Evolutionary conservation across 2,329 filamentous ascomycete genomes (phyloP).

Genomic region (Trichoderma arundinaceum): DNA sequence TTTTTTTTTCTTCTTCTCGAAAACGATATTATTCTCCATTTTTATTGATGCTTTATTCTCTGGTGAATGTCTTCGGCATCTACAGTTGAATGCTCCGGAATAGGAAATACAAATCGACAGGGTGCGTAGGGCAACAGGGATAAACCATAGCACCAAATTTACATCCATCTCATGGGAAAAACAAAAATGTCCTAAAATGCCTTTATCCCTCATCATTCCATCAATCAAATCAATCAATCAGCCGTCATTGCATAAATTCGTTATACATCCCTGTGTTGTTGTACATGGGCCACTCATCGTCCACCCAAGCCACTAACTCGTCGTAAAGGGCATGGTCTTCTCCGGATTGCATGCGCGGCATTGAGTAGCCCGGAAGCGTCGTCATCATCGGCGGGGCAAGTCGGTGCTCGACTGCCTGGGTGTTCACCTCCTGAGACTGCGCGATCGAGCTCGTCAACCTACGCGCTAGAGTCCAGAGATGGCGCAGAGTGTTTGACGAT

Average conservation of each 20-base stretch:
- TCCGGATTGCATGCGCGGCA: conserved; percentile 41
- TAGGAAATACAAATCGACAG: neutral
- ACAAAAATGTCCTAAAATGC: neutral
- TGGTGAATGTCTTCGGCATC: neutral
- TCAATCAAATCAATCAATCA: neutral
- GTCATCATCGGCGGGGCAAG: conserved; percentile 36
- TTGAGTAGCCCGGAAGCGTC: conserved; percentile 37
- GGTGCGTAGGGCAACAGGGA: no score
- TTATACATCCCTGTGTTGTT: conserved; percentile 38
- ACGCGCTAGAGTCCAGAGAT: conserved; percentile 47
- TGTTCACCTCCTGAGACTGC: conserved; percentile 28
- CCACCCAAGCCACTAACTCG: conserved; percentile 48
- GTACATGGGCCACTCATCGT: conserved; percentile 45
- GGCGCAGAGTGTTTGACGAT: conserved; percentile 48
- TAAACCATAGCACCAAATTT: no score
- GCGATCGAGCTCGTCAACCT: conserved; percentile 41
- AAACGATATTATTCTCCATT: neutral
- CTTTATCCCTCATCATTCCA: neutral
- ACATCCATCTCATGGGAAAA: neutral
- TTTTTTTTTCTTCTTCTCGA: no score
- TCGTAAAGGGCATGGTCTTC: conserved; percentile 44
- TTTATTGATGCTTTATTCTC: neutral
- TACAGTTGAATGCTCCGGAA: neutral
- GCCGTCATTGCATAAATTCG: conserved; percentile 15
- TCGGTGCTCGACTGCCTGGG: conserved; percentile 34